A percentile compares a stretch with the other conserved stretches of the same genome.
phyloP scores from a whole-genome alignment of 1,284 basidiomycete species.

The Mycosarcoma mackinlayi region DNA sequence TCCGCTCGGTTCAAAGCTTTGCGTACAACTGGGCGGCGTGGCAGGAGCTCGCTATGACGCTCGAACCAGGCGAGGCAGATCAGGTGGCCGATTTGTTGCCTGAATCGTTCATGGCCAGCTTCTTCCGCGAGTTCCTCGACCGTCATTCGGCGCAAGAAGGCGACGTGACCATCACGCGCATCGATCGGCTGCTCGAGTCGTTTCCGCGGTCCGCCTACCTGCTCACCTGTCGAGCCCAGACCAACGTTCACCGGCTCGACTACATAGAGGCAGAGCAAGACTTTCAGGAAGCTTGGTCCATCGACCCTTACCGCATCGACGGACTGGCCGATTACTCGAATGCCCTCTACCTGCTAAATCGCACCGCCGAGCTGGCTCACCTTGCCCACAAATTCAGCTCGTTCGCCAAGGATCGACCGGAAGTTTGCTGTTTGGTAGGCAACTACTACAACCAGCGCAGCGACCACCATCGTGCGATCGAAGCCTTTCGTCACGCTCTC shows the following conservation, averaged over 20 bases:
- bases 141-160: slow-evolving; percentile 77
- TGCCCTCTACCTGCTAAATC: slow-evolving; percentile 94
- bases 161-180: slow-evolving; percentile 48
- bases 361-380: slow-evolving; percentile 85
- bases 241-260: slow-evolving; percentile 47
- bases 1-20: slow-evolving; percentile 81
- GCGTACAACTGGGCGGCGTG: slow-evolving; percentile 98
- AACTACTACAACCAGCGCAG: slow-evolving; percentile 94
- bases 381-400: slow-evolving; percentile 77
- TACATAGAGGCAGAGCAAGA: slow-evolving; percentile 60
- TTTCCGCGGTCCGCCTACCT: slow-evolving; percentile 89
- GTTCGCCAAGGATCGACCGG: slow-evolving; percentile 58
- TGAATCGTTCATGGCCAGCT: slow-evolving; percentile 78
- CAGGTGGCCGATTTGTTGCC: slow-evolving; percentile 74
- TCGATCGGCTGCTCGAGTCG: slow-evolving; percentile 75
- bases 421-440: slow-evolving; percentile 92
- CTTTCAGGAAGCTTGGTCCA: slow-evolving; percentile 63
- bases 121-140: slow-evolving; percentile 90
- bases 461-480: slow-evolving; percentile 95
- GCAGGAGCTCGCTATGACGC: slow-evolving; percentile 69
- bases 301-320: slow-evolving; percentile 91
- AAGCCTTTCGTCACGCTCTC: slow-evolving; percentile 92
- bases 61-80: slow-evolving; percentile 45
- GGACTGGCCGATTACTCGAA: slow-evolving; percentile 97
- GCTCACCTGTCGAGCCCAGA: slow-evolving; percentile 71